These are phyloP conservation scores for Saturnispora saitoi DNA, from an alignment of 805 yeast species.

Conservation along the genomic window DNA sequence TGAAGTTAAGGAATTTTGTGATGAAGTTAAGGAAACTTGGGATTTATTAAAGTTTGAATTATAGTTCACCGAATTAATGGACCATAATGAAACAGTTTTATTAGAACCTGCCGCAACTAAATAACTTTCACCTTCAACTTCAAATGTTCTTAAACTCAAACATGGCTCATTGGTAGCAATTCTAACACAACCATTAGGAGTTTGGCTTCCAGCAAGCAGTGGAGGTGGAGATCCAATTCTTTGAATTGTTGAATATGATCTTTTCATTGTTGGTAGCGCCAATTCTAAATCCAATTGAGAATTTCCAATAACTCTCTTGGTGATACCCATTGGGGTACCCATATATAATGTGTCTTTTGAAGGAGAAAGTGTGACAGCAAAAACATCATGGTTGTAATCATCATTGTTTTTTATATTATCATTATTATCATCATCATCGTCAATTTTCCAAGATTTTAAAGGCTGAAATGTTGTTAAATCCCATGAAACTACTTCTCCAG, in stretches of 20 bases:
- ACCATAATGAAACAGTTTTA: conserved; percentile 67
- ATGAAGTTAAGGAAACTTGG: not conserved
- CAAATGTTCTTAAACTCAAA: conserved; percentile 46
- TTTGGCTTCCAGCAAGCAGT: not conserved
- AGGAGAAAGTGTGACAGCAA: conserved; percentile 45
- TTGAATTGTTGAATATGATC: not conserved
- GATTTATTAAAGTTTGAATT: not conserved
- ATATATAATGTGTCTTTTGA: conserved; percentile 41
- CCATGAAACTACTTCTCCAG: conserved; percentile 74
- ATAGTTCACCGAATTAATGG: conserved; percentile 29
- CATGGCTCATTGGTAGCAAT: conserved; percentile 27
- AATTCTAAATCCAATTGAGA: not conserved
- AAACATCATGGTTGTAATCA: conserved; percentile 34
- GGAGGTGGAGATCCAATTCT: not conserved
- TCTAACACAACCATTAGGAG: conserved; percentile 21
- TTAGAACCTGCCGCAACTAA: conserved; percentile 65
- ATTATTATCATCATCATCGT: conserved; percentile 27
- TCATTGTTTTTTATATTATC: conserved; percentile 27
- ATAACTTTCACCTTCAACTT: conserved; percentile 32
- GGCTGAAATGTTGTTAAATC: conserved; percentile 77
- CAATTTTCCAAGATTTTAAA: conserved; percentile 36
- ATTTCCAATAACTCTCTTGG: conserved; percentile 10
- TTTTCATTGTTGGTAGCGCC: not conserved
- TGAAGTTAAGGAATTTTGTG: not conserved
- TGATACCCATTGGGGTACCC: conserved; percentile 36